A percentile compares a stretch with the other conserved stretches of the same genome.
These are phyloP conservation scores for Phytopythium delawarense DNA, from an alignment of 352 stramenopile genomes.

Conservation along the genomic window DNA sequence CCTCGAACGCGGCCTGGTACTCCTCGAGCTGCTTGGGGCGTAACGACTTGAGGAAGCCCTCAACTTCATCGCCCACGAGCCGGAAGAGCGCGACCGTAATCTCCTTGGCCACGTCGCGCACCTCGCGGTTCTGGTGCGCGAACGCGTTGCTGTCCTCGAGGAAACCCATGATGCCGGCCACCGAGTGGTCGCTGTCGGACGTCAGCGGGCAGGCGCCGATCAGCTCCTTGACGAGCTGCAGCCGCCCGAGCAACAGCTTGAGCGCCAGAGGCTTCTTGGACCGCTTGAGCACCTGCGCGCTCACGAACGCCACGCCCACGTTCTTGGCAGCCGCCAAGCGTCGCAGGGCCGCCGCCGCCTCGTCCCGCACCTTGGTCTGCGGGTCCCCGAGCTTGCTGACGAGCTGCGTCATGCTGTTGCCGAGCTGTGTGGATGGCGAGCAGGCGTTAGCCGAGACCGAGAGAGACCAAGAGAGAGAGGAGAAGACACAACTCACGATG, in stretches of 20 bases:
- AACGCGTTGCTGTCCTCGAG: slow-evolving; percentile 83
- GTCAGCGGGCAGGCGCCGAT: slow-evolving; percentile 49
- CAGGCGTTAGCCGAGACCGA: neutral
- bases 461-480: neutral
- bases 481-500: slow-evolving; percentile 38
- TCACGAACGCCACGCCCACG: slow-evolving; percentile 61
- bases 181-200: slow-evolving; percentile 45
- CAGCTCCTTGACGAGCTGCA: slow-evolving; percentile 59
- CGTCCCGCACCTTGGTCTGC: slow-evolving; percentile 70
- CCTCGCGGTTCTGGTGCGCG: slow-evolving; percentile 83
- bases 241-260: slow-evolving; percentile 62
- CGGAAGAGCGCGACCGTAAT: slow-evolving; percentile 77
- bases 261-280: slow-evolving; percentile 72
- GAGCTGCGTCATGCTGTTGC: slow-evolving; percentile 72
- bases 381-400: slow-evolving; percentile 76
- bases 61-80: slow-evolving; percentile 51
- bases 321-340: slow-evolving; percentile 56
- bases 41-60: slow-evolving; percentile 75
- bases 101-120: slow-evolving; percentile 86
- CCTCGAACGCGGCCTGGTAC: slow-evolving; percentile 87
- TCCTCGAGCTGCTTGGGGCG: slow-evolving; percentile 90
- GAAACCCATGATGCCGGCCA: slow-evolving; percentile 68
- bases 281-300: slow-evolving; percentile 56
- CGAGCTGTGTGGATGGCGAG: slow-evolving; percentile 31
- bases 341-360: slow-evolving; percentile 38